Percentiles rank a stretch among this genome's conserved stretches.
Evolutionary conservation across 2,329 filamentous ascomycete species (phyloP).

Genomic region (Stenocarpella maydis): DNA sequence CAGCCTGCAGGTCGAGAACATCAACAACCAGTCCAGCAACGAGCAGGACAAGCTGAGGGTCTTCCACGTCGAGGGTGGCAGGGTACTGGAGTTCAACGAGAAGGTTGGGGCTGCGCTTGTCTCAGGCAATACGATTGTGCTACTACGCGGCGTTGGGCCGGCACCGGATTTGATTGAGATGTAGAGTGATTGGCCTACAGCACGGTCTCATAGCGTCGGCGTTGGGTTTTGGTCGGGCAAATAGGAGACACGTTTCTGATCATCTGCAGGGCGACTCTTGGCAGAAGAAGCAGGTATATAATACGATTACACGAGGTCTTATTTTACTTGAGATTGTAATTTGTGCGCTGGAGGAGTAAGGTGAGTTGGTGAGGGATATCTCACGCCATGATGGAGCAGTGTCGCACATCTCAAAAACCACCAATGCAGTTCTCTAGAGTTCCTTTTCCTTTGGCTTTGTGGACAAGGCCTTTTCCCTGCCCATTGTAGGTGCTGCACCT

Average conservation of each 20-base stretch:
- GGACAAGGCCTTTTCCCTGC: constrained; percentile 57
- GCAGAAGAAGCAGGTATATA: not conserved
- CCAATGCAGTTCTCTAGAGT: constrained; percentile 41
- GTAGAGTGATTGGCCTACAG: constrained; percentile 40
- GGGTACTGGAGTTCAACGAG: constrained; percentile 86
- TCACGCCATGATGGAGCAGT: constrained; percentile 10
- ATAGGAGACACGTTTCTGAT: not conserved
- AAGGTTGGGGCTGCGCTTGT: constrained; percentile 78
- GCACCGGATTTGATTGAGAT: constrained; percentile 75
- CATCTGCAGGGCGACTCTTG: constrained; percentile 2
- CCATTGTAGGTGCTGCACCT: constrained; percentile 61
- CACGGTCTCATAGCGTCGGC: constrained; percentile 23
- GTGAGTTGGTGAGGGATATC: constrained; percentile 5
- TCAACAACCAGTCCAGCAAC: constrained; percentile 79
- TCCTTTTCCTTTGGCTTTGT: constrained; percentile 56
- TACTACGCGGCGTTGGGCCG: constrained; percentile 86
- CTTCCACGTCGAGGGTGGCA: constrained; percentile 91
- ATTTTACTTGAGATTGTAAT: not conserved
- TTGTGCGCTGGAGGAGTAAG: constrained; percentile 11
- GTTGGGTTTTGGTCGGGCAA: constrained; percentile 25
- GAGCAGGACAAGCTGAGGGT: constrained; percentile 85
- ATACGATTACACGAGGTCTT: not conserved
- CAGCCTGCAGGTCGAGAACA: constrained; percentile 79
- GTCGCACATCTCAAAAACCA: not conserved
- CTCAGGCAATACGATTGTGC: constrained; percentile 88